Conservation (phyloP, 768 basidiomycete genomes). For the Steccherinum ochraceum region DNA sequence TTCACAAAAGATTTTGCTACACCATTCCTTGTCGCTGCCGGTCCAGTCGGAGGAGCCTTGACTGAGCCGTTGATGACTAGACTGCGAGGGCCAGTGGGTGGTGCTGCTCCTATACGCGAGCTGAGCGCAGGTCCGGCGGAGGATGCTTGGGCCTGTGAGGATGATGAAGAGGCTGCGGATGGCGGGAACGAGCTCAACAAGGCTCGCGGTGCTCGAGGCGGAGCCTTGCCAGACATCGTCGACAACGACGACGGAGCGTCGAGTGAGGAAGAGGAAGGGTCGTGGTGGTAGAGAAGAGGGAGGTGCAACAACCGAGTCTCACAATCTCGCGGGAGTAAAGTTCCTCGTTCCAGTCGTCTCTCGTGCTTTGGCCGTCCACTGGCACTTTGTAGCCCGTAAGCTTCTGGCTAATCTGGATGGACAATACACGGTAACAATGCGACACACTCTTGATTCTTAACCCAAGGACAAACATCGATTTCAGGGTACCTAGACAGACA, state of each 20-base stretch:
- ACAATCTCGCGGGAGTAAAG: neutral
- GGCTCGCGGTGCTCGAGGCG: slow-evolving; percentile 69
- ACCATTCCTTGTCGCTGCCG: slow-evolving; percentile 12
- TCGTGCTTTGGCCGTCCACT: neutral
- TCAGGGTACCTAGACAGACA: neutral
- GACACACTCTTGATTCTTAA: neutral
- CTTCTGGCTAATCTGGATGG: neutral
- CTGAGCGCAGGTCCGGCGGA: slow-evolving; percentile 7
- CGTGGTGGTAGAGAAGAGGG: neutral
- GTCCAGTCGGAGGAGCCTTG: slow-evolving; percentile 18
- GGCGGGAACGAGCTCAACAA: slow-evolving; percentile 43
- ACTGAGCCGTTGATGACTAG: slow-evolving; percentile 33
- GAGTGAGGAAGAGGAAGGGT: neutral
- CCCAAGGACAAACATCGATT: neutral
- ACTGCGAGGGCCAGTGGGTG: slow-evolving; percentile 64
- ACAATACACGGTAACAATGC: neutral
- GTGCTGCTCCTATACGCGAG: slow-evolving; percentile 43
- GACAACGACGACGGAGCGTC: slow-evolving; percentile 9
- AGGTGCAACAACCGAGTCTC: neutral
- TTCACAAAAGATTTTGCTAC: slow-evolving; percentile 38
- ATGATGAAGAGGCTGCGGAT: slow-evolving; percentile 24
- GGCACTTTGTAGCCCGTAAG: neutral
- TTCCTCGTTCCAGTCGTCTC: neutral
- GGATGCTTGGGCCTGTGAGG: slow-evolving; percentile 22
- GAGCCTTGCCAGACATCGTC: slow-evolving; percentile 72